These are phyloP conservation scores for Corynespora cassiicola DNA, from an alignment of 2,329 filamentous ascomycete species.

Conservation along the genomic window DNA sequence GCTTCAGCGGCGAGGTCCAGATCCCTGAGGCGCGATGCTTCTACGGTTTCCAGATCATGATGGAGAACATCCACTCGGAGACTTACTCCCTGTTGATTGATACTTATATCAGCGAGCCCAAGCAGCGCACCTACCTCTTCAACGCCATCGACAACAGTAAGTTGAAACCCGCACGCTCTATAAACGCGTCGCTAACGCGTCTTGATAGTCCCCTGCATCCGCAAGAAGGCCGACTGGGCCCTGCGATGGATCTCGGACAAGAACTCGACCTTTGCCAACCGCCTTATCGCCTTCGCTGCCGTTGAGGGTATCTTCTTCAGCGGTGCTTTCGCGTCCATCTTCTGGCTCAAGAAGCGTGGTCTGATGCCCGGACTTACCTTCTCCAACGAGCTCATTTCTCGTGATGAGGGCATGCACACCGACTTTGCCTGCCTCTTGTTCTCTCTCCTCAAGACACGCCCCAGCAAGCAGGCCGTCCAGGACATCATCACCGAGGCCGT, in stretches of 20 bases:
- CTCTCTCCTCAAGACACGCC: constrained; percentile 94
- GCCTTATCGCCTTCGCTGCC: constrained; percentile 94
- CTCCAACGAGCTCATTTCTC: constrained; percentile 99
- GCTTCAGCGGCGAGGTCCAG: constrained; percentile 96
- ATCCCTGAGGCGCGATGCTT: constrained; percentile 98
- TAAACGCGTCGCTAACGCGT: constrained; percentile 33
- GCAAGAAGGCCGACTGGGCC: constrained; percentile 98
- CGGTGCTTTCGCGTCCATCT: constrained; percentile 97
- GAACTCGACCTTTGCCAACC: constrained; percentile 92
- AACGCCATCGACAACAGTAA: constrained; percentile 97
- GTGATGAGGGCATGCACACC: constrained; percentile 98
- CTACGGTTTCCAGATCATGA: constrained; percentile 99
- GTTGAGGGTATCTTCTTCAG: constrained; percentile 99
- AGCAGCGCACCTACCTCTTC: constrained; percentile 92
- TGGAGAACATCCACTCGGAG: constrained; percentile 99
- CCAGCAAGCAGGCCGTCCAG: constrained; percentile 79
- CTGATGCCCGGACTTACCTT: constrained; percentile 98
- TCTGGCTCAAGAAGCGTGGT: constrained; percentile 99
- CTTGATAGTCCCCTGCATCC: constrained; percentile 85
- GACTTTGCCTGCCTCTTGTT: constrained; percentile 98
- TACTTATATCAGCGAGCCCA: constrained; percentile 98
- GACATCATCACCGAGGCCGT: constrained; percentile 95
- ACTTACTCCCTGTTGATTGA: constrained; percentile 99
- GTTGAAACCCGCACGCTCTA: constrained; percentile 36
- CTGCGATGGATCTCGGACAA: constrained; percentile 93